Evolutionary conservation across 2,329 filamentous ascomycete species (phyloP).

Genomic region (Cadophora luteo-olivacea): DNA sequence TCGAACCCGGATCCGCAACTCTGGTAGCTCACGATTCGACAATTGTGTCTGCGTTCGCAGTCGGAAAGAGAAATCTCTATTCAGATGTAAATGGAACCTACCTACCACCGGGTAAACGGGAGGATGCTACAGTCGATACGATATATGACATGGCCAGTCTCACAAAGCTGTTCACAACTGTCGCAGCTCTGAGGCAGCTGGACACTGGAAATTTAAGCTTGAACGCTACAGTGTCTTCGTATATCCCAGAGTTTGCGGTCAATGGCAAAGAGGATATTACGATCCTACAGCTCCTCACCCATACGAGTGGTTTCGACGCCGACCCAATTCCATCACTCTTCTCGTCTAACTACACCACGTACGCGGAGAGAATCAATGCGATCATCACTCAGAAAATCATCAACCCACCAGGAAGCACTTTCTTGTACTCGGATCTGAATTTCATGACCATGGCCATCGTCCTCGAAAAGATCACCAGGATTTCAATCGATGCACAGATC

Average conservation of each 20-base stretch:
- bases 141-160: slow-evolving; percentile 50
- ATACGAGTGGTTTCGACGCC: slow-evolving; percentile 45
- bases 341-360: slow-evolving; percentile 36
- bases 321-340: slow-evolving; percentile 41
- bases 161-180: slow-evolving; percentile 48
- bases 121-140: slow-evolving; percentile 44
- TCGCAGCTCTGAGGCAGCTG: slow-evolving; percentile 44
- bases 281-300: slow-evolving; percentile 45
- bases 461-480: neutral
- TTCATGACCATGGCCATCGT: slow-evolving; percentile 44
- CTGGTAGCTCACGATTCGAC: neutral
- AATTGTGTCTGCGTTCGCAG: slow-evolving; percentile 4
- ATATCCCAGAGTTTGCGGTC: slow-evolving; percentile 44
- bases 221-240: slow-evolving; percentile 30
- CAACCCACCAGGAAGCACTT: slow-evolving; percentile 41
- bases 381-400: slow-evolving; percentile 41
- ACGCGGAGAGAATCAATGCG: slow-evolving; percentile 38
- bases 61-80: slow-evolving; percentile 7
- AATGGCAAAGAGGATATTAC: slow-evolving; percentile 47
- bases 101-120: slow-evolving; percentile 29
- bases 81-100: slow-evolving; percentile 2
- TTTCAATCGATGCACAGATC: slow-evolving; percentile 27
- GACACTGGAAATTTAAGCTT: slow-evolving; percentile 41
- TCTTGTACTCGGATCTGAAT: slow-evolving; percentile 46
- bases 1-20: slow-evolving; percentile 5